Conservation (phyloP, 2,329 filamentous ascomycete genomes). For the Capronia epimyces region DNA sequence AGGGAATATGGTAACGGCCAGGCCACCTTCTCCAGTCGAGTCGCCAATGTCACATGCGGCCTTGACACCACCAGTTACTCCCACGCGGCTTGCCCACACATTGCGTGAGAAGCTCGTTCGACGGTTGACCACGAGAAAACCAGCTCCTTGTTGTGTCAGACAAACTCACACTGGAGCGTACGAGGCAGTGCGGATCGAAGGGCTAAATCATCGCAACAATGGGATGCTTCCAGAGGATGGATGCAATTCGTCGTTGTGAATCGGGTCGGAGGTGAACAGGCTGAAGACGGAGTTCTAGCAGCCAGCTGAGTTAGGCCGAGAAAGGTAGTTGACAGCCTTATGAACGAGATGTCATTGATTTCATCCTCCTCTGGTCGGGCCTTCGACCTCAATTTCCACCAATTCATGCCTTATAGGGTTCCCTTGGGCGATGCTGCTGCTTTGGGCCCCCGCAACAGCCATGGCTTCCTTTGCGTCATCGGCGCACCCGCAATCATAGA, state of each 20-base stretch:
- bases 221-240: slow-evolving; percentile 12
- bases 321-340: background rate
- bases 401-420: slow-evolving; percentile 11
- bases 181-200: slow-evolving; percentile 18
- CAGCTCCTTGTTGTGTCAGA: slow-evolving; percentile 15
- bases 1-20: background rate
- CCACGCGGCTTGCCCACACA: background rate
- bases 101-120: slow-evolving; percentile 10
- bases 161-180: slow-evolving; percentile 9
- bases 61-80: background rate
- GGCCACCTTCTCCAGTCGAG: slow-evolving; percentile 1
- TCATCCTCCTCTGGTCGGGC: slow-evolving; percentile 28
- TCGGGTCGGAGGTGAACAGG: background rate
- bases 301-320: too few species aligned
- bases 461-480: slow-evolving; percentile 46
- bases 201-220: slow-evolving; percentile 5
- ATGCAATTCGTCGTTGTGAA: slow-evolving; percentile 15
- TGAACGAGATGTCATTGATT: background rate
- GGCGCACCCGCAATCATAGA: slow-evolving; percentile 62
- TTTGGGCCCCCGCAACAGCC: slow-evolving; percentile 19
- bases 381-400: slow-evolving; percentile 27
- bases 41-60: slow-evolving; percentile 2
- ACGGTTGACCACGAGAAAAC: slow-evolving; percentile 11
- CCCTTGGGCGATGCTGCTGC: slow-evolving; percentile 17
- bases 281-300: background rate